Conservation (phyloP, 805 yeast genomes). For the Zygosaccharomyces bailii region DNA sequence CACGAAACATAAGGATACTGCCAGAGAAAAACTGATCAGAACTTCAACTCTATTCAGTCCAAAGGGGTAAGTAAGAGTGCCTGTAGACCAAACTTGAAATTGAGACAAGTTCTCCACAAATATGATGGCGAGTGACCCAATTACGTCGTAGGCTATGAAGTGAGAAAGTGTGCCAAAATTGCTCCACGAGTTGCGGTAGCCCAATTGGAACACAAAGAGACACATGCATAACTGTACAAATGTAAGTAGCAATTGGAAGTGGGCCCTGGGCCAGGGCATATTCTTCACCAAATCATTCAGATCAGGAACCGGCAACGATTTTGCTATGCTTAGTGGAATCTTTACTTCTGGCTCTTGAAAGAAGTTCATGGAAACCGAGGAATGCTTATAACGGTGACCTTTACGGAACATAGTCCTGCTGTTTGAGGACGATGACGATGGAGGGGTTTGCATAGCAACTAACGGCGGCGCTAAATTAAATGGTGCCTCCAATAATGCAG, state of each 20-base stretch:
- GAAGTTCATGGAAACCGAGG: conserved; percentile 92
- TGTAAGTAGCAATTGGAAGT: conserved; percentile 57
- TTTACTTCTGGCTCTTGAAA: conserved; percentile 86
- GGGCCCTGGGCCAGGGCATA: conserved; percentile 52
- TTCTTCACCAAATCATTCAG: conserved; percentile 59
- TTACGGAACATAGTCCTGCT: conserved; percentile 66
- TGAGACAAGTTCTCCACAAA: conserved; percentile 80
- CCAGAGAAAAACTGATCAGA: conserved; percentile 78
- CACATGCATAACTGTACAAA: conserved; percentile 54
- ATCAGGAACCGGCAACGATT: conserved; percentile 46
- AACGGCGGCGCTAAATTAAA: conserved; percentile 25
- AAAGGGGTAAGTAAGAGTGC: conserved; percentile 83
- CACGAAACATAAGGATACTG: conserved; percentile 81
- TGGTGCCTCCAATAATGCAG: conserved; percentile 28
- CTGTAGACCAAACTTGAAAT: conserved; percentile 85
- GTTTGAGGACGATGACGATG: conserved; percentile 23
- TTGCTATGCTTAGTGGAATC: conserved; percentile 76
- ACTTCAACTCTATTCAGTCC: conserved; percentile 92
- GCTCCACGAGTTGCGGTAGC: conserved; percentile 53
- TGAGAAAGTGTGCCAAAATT: conserved; percentile 79
- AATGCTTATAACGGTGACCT: conserved; percentile 94
- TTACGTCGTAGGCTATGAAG: conserved; percentile 78
- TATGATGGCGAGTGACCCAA: conserved; percentile 67
- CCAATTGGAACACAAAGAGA: conserved; percentile 53
- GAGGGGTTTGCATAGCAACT: conserved; percentile 19